These are phyloP conservation scores for Spizellomyces sp. DNA, from an alignment of 192 early-diverging fungal genomes.

Conservation along the genomic window DNA sequence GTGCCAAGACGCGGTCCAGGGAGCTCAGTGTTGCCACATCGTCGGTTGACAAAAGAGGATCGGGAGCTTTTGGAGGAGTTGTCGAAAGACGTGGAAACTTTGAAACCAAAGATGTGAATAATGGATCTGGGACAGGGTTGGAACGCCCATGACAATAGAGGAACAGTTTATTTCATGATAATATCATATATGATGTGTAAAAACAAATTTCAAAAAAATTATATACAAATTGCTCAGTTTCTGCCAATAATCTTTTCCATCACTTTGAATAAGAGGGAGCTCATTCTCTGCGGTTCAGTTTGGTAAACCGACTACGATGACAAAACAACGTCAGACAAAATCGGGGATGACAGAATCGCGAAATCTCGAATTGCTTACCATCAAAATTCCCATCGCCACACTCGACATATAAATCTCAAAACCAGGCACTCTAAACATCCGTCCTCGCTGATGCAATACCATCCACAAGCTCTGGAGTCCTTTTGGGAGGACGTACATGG, in stretches of 20 bases:
- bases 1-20: conserved; percentile 42
- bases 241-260: conserved; percentile 46
- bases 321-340: conserved; percentile 7
- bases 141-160: too few species aligned
- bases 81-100: neutral
- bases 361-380: conserved; percentile 52
- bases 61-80: conserved; percentile 27
- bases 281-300: conserved; percentile 44
- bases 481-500: conserved; percentile 79
- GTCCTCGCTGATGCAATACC: conserved; percentile 62
- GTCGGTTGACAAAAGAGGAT: conserved; percentile 46
- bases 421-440: conserved; percentile 57
- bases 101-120: too few species aligned
- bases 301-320: conserved; percentile 39
- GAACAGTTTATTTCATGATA: too few species aligned
- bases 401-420: conserved; percentile 68
- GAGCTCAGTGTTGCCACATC: conserved; percentile 44
- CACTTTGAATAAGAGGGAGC: conserved; percentile 45
- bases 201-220: too few species aligned
- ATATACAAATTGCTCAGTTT: conserved; percentile 24
- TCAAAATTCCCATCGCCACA: conserved; percentile 68
- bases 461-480: conserved; percentile 68
- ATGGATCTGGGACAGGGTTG: too few species aligned
- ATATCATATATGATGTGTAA: too few species aligned
- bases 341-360: neutral